Base-by-base conservation (phyloP, 2,329 filamentous ascomycete species). In the Ophiostoma fasciatum region DNA sequence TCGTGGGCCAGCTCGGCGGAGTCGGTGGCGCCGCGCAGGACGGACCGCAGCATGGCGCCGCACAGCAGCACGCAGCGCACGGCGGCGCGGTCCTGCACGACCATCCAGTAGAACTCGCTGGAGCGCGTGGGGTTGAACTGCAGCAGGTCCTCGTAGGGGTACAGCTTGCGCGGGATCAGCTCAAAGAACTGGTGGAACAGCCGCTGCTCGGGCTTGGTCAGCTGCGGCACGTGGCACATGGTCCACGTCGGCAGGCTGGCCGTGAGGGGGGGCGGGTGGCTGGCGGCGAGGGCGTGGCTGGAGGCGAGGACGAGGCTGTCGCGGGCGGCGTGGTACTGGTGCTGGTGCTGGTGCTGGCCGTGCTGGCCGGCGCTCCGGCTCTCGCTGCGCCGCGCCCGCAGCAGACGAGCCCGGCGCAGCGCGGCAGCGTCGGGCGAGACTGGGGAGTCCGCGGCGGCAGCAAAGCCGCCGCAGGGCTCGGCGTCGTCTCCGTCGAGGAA, bases 71-170 rank as follows among this genome's bases (percentile, higher is more conserved):
- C 48, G 31, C 47, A 53, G 23, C 49, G 50, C 14, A 49, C 33
- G 11, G 49, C 49, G 11, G 50, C 49, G 15, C 41, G 36, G 42
- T 52, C 49, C 18, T 42, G 40, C 5, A 45, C 43, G 8, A 50
- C 45, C 36, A 50, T 45, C 17, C 44, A 37, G 45, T 48, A 48
- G 36, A 53, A 53, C 18, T 47, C 40, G 35, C 38, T 33, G 3
- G 39, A 42, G 14, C 50, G 47, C 0, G 45, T 42, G 2, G 52
- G 52, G 32, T 55, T 56, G 46, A 52, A 49, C 18, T 46, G 42
- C 20, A 55, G 41, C 3, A 56, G 35, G 31, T 51, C 46, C 28
- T 56, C 53, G 42, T 49, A 51, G 1, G 52, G 52, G n/a, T 55
- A 55, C 30, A 52, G 43, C 38, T 49, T 51, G 38, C 45, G 44